A percentile compares a stretch with the other conserved stretches of the same genome.
Conservation (phyloP, 2,329 filamentous ascomycete genomes). For the Epicoccum sorghinum region DNA sequence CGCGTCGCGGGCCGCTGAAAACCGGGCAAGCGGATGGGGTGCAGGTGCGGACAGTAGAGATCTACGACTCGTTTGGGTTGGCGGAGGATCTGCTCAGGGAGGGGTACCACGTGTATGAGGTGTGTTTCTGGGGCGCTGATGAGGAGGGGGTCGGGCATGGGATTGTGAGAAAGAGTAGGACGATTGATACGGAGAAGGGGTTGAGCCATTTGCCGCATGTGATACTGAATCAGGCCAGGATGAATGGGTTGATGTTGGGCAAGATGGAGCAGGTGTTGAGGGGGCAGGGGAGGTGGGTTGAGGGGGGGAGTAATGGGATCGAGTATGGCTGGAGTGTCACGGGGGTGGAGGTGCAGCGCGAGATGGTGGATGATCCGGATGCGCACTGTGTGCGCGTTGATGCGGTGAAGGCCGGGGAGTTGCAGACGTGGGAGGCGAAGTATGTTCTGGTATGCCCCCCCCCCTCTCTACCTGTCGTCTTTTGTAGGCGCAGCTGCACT, state of each 20-base stretch:
- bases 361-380: slow-evolving; percentile 37
- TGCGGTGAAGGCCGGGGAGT: slow-evolving; percentile 38
- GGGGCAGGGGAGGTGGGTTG: slow-evolving; percentile 34
- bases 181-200: slow-evolving; percentile 64
- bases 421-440: slow-evolving; percentile 44
- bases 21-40: slow-evolving; percentile 69
- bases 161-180: slow-evolving; percentile 52
- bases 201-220: slow-evolving; percentile 69
- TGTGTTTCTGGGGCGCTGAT: slow-evolving; percentile 56
- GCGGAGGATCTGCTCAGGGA: slow-evolving; percentile 68
- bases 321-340: slow-evolving; percentile 63
- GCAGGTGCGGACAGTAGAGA: slow-evolving; percentile 71
- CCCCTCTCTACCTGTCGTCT: background rate
- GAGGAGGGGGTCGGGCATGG: slow-evolving; percentile 25
- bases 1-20: slow-evolving; percentile 59
- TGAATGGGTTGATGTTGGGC: slow-evolving; percentile 65
- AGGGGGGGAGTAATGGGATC: slow-evolving; percentile 48
- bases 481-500: too few relatives aligned
- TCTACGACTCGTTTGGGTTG: slow-evolving; percentile 74
- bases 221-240: slow-evolving; percentile 73
- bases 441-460: slow-evolving; percentile 44
- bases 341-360: slow-evolving; percentile 58
- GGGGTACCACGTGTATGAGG: slow-evolving; percentile 70
- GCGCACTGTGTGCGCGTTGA: slow-evolving; percentile 42
- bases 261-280: slow-evolving; percentile 53